Conservation (phyloP, 2,329 filamentous ascomycete species). For the Leptodontidium sp. region DNA sequence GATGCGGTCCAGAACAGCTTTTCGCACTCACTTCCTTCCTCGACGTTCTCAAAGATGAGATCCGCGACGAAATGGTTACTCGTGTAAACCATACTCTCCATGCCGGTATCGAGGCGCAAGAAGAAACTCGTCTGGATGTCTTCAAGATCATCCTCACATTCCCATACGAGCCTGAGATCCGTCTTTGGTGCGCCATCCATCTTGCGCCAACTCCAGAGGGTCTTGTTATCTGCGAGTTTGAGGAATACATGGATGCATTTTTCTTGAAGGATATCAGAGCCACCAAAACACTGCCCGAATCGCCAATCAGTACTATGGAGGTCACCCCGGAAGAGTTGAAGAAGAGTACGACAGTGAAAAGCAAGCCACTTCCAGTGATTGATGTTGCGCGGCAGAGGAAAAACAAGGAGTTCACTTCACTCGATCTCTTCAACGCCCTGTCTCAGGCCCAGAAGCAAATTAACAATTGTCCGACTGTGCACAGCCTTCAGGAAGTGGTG, state of each 20-base stretch:
- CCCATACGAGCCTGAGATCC: conserved; percentile 26
- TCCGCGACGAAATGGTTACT: conserved; percentile 35
- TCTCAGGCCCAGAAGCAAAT: conserved; percentile 39
- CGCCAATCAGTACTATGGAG: conserved; percentile 27
- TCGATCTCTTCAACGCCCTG: conserved; percentile 42
- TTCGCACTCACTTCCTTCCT: conserved; percentile 38
- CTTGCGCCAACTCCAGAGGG: conserved; percentile 29
- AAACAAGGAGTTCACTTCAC: conserved; percentile 33
- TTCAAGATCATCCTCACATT: conserved; percentile 33
- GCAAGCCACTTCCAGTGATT: conserved; percentile 35
- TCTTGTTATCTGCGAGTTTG: conserved; percentile 41
- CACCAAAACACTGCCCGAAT: conserved; percentile 28
- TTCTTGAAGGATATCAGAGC: conserved; percentile 31
- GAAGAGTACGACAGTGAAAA: conserved; percentile 36
- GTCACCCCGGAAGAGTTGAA: conserved; percentile 34
- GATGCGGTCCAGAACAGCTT: conserved; percentile 38
- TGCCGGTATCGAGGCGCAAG: conserved; percentile 12
- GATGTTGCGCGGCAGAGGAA: conserved; percentile 35
- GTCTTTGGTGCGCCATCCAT: conserved; percentile 42
- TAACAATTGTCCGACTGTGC: conserved; percentile 25
- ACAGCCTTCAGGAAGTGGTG: conserved; percentile 35
- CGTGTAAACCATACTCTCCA: conserved; percentile 35
- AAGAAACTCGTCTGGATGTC: conserved; percentile 37
- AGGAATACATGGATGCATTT: conserved; percentile 38
- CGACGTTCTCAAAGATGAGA: conserved; percentile 34